Evolutionary conservation across 345 rosid species (phyloP).

Genomic region (Syzygium aromaticum): DNA sequence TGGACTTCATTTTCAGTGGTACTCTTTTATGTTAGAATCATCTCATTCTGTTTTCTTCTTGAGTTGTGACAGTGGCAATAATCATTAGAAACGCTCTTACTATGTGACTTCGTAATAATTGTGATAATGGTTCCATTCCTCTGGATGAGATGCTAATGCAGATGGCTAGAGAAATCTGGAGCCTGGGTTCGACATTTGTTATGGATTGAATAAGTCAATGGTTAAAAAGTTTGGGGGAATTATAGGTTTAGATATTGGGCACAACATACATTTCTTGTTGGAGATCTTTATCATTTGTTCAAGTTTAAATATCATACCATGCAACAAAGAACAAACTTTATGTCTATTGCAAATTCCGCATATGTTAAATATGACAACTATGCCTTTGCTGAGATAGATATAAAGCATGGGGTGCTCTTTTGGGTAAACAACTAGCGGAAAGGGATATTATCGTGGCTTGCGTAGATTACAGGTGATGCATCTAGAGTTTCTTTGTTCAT

Average conservation of each 20-base stretch:
- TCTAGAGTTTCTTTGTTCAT: background rate
- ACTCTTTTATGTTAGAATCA: background rate
- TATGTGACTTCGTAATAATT: background rate
- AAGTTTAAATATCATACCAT: background rate
- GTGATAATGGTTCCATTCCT: background rate
- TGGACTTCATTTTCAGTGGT: background rate
- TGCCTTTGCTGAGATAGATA: constrained; percentile 43
- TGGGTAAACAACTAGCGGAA: constrained; percentile 90
- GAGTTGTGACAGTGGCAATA: background rate
- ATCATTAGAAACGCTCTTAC: too few relatives aligned
- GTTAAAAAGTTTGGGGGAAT: background rate
- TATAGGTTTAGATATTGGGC: background rate
- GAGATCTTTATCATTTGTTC: background rate
- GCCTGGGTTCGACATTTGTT: background rate
- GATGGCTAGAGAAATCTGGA: background rate
- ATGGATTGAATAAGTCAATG: background rate
- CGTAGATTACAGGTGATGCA: constrained; percentile 75
- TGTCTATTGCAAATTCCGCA: background rate
- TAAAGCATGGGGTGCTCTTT: constrained; percentile 98
- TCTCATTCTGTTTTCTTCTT: background rate
- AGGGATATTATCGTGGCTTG: constrained; percentile 93
- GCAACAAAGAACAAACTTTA: background rate
- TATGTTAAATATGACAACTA: constrained; percentile 4
- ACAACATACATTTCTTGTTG: background rate
- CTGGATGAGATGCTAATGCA: background rate